A percentile compares a stretch with the other conserved stretches of the same genome.
phyloP scores from a whole-genome alignment of 2,329 filamentous ascomycete species.

The Pseudocercospora macadamiae region DNA sequence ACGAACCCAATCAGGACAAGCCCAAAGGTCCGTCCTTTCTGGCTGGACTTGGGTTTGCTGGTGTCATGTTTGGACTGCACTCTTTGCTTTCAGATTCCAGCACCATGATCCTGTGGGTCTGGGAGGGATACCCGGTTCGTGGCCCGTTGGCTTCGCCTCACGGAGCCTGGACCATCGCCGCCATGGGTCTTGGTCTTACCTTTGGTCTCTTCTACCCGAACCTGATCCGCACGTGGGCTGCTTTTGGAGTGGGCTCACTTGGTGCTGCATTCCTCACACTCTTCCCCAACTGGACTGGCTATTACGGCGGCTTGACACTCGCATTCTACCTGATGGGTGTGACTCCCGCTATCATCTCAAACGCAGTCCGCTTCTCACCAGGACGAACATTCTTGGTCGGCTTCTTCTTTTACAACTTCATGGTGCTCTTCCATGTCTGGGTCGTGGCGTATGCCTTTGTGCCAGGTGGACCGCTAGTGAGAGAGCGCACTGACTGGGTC shows the following conservation, averaged over 20 bases:
- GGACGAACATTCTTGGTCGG: slow-evolving; percentile 82
- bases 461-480: slow-evolving; percentile 86
- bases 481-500: slow-evolving; percentile 94
- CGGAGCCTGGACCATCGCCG: slow-evolving; percentile 80
- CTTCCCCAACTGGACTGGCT: slow-evolving; percentile 83
- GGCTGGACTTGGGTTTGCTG: slow-evolving; percentile 76
- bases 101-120: slow-evolving; percentile 98
- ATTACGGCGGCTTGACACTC: slow-evolving; percentile 76
- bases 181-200: slow-evolving; percentile 81
- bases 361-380: slow-evolving; percentile 75
- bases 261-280: slow-evolving; percentile 79
- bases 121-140: slow-evolving; percentile 91
- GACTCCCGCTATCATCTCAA: slow-evolving; percentile 72
- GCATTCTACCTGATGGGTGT: slow-evolving; percentile 82
- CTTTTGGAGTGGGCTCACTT: slow-evolving; percentile 75
- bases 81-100: slow-evolving; percentile 94
- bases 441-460: slow-evolving; percentile 98
- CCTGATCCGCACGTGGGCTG: slow-evolving; percentile 75
- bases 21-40: slow-evolving; percentile 70
- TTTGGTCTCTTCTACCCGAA: slow-evolving; percentile 74
- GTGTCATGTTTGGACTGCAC: slow-evolving; percentile 85
- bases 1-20: slow-evolving; percentile 53
- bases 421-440: slow-evolving; percentile 98
- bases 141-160: slow-evolving; percentile 89
- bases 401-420: slow-evolving; percentile 88